Conservation (phyloP, 2,329 filamentous ascomycete genomes). For the Aureobasidium melanogenum region DNA sequence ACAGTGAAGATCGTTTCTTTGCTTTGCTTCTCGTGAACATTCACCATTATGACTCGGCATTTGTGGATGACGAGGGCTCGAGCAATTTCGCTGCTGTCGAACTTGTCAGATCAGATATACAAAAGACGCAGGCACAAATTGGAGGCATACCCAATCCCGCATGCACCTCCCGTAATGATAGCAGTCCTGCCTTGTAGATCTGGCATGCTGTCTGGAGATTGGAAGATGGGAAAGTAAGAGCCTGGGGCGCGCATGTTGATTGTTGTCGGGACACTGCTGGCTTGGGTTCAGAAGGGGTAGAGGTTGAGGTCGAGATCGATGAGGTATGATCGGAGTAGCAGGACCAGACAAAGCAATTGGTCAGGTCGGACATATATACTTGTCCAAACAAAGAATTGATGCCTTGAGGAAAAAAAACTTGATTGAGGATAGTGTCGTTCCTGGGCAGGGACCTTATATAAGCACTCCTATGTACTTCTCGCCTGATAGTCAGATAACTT, state of each 20-base stretch:
- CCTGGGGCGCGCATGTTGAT: not conserved
- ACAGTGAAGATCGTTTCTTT: slow-evolving; percentile 27
- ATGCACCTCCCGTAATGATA: slow-evolving; percentile 14
- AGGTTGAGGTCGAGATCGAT: slow-evolving; percentile 17
- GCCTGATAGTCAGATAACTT: not conserved
- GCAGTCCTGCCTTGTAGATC: slow-evolving; percentile 13
- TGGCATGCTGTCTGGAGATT: slow-evolving; percentile 2
- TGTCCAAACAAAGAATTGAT: not conserved
- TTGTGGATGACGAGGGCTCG: slow-evolving; percentile 17
- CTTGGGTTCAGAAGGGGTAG: slow-evolving; percentile 83
- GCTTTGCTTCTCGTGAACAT: slow-evolving; percentile 33
- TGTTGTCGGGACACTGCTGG: not conserved
- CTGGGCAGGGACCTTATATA: not conserved
- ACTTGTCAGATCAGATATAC: not conserved
- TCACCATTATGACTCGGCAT: slow-evolving; percentile 22
- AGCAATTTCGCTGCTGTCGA: slow-evolving; percentile 15
- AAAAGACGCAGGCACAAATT: not conserved
- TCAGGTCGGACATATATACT: slow-evolving; percentile 4
- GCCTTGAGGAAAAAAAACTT: not conserved
- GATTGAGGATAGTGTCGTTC: not conserved
- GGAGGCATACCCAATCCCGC: slow-evolving; percentile 12
- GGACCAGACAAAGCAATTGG: slow-evolving; percentile 4
- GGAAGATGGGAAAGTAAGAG: slow-evolving; percentile 10
- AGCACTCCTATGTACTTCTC: not conserved
- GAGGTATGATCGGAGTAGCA: slow-evolving; percentile 37